A percentile compares a stretch with the other conserved stretches of the same genome.
These are phyloP conservation scores for Amanita pallidorosea DNA, from an alignment of 768 basidiomycete genomes.

Conservation along the genomic window DNA sequence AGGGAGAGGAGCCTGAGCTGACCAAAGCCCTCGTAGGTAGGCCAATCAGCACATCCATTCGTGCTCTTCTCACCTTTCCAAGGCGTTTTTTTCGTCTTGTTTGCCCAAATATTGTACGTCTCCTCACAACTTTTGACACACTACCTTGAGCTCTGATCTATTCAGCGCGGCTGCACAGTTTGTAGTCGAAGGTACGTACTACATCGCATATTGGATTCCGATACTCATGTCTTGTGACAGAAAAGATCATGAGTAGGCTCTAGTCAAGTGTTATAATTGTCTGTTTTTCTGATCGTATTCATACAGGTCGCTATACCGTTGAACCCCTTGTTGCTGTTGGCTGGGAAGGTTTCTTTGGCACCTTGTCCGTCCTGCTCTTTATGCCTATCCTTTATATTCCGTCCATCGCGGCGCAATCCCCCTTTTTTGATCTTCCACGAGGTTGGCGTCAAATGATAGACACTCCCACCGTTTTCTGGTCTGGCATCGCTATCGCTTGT, in stretches of 20 bases:
- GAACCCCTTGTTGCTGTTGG: conserved; percentile 90
- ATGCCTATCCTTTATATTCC: conserved; percentile 75
- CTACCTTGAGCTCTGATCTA: conserved; percentile 11
- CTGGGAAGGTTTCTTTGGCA: conserved; percentile 88
- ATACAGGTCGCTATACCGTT: conserved; percentile 57
- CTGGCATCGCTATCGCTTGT: conserved; percentile 59
- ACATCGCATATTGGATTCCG: background rate
- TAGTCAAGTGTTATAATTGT: background rate
- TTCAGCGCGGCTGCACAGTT: conserved; percentile 81
- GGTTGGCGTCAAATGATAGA: conserved; percentile 86
- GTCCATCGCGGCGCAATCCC: conserved; percentile 47
- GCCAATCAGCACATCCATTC: conserved; percentile 15
- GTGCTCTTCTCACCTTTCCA: conserved; percentile 5
- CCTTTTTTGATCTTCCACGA: conserved; percentile 80
- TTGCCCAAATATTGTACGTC: conserved; percentile 89
- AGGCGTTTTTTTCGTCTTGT: conserved; percentile 88
- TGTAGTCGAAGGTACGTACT: conserved; percentile 62
- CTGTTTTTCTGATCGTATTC: background rate
- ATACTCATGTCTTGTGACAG: conserved; percentile 21
- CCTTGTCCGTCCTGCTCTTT: conserved; percentile 63
- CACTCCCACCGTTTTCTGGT: conserved; percentile 60
- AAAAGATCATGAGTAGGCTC: conserved; percentile 74
- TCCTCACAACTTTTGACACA: conserved; percentile 7
- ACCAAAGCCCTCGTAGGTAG: conserved; percentile 66
- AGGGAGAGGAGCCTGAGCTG: conserved; percentile 47